These are phyloP conservation scores for Debaryomycetaceae sp. DNA, from an alignment of 1,139 yeast species.

Conservation along the genomic window DNA sequence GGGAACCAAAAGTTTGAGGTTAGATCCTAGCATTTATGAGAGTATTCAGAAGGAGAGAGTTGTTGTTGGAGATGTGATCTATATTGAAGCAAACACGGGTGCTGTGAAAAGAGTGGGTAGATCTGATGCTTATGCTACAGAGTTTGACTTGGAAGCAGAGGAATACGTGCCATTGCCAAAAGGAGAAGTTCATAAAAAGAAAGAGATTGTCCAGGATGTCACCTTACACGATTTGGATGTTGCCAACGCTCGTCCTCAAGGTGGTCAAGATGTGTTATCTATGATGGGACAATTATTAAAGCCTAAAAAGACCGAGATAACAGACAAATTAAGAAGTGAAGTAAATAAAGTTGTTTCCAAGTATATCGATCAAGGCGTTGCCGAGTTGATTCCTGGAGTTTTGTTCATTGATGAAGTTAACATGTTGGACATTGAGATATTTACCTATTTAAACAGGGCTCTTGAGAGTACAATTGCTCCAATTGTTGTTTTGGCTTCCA, in stretches of 20 bases:
- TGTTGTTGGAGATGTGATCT: slow-evolving; percentile 92
- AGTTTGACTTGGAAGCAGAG: slow-evolving; percentile 96
- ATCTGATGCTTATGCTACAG: slow-evolving; percentile 97
- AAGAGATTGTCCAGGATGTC: slow-evolving; percentile 96
- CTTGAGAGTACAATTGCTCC: slow-evolving; percentile 92
- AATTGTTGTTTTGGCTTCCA: slow-evolving; percentile 89
- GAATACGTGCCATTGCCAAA: slow-evolving; percentile 98
- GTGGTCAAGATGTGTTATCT: slow-evolving; percentile 96
- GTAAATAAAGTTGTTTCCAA: slow-evolving; percentile 95
- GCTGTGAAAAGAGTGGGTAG: slow-evolving; percentile 97
- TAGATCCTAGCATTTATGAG: slow-evolving; percentile 95
- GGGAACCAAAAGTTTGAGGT: slow-evolving; percentile 88
- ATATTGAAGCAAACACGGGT: slow-evolving; percentile 96
- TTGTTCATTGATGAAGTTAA: slow-evolving; percentile 96
- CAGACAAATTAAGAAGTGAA: slow-evolving; percentile 89
- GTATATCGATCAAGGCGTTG: slow-evolving; percentile 96
- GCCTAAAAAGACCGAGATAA: slow-evolving; percentile 97
- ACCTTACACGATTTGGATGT: slow-evolving; percentile 94
- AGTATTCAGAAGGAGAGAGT: slow-evolving; percentile 94
- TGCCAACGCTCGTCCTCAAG: slow-evolving; percentile 97
- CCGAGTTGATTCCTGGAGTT: slow-evolving; percentile 97
- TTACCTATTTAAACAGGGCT: slow-evolving; percentile 91
- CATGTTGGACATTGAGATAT: slow-evolving; percentile 95
- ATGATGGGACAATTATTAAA: slow-evolving; percentile 98
- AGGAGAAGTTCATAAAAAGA: slow-evolving; percentile 98